phyloP scores from a whole-genome alignment of 257 asterid species.

The Capsicum pubescens region DNA sequence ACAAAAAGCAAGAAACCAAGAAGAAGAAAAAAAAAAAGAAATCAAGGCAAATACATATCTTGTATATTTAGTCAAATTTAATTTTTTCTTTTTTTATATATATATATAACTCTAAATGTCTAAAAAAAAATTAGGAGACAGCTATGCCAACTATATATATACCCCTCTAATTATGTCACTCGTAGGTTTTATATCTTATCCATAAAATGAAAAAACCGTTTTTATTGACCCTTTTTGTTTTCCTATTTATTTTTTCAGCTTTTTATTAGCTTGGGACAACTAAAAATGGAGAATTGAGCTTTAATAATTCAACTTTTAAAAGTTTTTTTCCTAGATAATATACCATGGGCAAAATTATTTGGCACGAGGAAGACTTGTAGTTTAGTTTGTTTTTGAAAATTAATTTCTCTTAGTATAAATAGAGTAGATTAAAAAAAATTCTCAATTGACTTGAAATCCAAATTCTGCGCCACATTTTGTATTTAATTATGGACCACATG shows the following conservation, averaged over 20 bases:
- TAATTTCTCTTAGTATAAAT: not conserved
- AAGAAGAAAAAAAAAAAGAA: not conserved
- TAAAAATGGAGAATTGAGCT: slow-evolving; percentile 10
- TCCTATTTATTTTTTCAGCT: not conserved
- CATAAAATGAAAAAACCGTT: not conserved
- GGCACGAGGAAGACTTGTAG: not conserved
- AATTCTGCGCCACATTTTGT: not conserved
- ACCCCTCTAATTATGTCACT: not conserved
- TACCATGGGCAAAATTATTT: not conserved
- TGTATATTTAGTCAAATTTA: not conserved
- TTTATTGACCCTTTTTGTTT: not conserved
- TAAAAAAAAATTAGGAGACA: not conserved
- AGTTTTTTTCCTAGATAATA: not conserved
- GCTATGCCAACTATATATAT: not conserved
- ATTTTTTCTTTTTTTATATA: not conserved
- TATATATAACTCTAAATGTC: not conserved
- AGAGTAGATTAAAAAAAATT: not conserved
- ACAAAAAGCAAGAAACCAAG: not conserved
- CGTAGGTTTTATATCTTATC: not conserved
- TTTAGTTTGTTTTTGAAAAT: not conserved
- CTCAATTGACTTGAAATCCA: not conserved
- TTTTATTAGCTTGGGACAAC: slow-evolving; percentile 17
- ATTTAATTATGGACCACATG: not conserved
- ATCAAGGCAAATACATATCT: not conserved
- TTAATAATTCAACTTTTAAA: not conserved